Percentiles rank a stretch among this genome's conserved stretches.
These are phyloP conservation scores for Phaeolepiota aurea DNA, from an alignment of 768 basidiomycete species.

Conservation along the genomic window DNA sequence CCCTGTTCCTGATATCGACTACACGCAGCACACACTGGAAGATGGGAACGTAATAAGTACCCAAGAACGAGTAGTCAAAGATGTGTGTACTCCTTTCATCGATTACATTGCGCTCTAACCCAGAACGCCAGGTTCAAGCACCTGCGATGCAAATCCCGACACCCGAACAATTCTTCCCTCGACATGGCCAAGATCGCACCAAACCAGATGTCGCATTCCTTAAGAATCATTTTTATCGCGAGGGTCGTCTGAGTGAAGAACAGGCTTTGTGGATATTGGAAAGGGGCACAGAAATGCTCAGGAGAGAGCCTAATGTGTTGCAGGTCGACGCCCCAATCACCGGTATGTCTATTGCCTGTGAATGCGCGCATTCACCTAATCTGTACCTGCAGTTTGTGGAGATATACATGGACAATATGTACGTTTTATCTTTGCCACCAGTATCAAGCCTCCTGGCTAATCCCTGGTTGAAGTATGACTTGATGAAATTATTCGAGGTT, in stretches of 20 bases:
- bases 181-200: constrained; percentile 59
- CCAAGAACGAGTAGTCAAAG: constrained; percentile 93
- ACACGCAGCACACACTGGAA: constrained; percentile 86
- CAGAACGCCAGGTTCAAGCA: constrained; percentile 75
- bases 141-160: constrained; percentile 92
- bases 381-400: constrained; percentile 67
- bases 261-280: constrained; percentile 93
- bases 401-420: constrained; percentile 99
- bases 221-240: constrained; percentile 98
- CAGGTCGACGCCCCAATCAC: constrained; percentile 97
- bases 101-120: not conserved
- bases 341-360: constrained; percentile 37
- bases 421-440: constrained; percentile 19
- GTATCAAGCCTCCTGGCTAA: not conserved
- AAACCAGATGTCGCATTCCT: constrained; percentile 95
- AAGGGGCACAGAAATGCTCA: constrained; percentile 77
- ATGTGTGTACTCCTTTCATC: constrained; percentile 44
- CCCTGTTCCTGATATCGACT: constrained; percentile 67
- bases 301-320: constrained; percentile 82
- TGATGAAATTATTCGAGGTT: constrained; percentile 94
- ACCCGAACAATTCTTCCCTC: constrained; percentile 87
- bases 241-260: constrained; percentile 88
- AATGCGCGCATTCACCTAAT: not conserved
- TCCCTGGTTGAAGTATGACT: constrained; percentile 55
- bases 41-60: constrained; percentile 90